A percentile compares a stretch with the other conserved stretches of the same genome.
These are phyloP conservation scores for Auxenochlorella pyrenoidosa DNA, from an alignment of 139 green algal species.

Conservation along the genomic window DNA sequence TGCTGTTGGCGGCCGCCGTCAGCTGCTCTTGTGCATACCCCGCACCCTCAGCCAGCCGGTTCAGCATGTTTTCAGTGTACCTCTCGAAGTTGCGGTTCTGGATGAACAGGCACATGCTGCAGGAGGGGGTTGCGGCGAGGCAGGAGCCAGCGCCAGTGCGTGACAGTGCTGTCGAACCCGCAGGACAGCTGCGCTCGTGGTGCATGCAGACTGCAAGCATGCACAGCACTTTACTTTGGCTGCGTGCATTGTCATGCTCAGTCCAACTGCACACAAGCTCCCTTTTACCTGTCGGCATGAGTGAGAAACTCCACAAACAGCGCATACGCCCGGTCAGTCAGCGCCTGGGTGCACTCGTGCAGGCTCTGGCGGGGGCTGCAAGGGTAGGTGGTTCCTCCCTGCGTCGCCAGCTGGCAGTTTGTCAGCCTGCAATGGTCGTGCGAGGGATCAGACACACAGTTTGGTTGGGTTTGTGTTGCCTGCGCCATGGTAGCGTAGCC, in stretches of 20 bases:
- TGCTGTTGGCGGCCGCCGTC: neutral
- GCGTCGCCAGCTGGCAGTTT: constrained; percentile 44
- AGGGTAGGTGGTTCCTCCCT: constrained; percentile 29
- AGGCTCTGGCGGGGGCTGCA: constrained; percentile 33
- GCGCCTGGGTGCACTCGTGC: constrained; percentile 27
- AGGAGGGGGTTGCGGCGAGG: neutral
- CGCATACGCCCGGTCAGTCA: constrained; percentile 36
- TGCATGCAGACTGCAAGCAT: too few relatives aligned
- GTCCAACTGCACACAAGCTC: too few relatives aligned
- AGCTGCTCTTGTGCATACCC: constrained; percentile 32
- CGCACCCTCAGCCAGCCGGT: constrained; percentile 42
- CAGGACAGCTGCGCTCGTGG: too few relatives aligned
- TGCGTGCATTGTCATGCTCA: neutral
- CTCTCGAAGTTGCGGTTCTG: constrained; percentile 63
- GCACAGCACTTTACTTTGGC: neutral
- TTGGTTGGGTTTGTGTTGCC: too few relatives aligned
- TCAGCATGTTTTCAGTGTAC: constrained; percentile 57
- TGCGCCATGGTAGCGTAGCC: too few relatives aligned
- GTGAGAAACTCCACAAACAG: constrained; percentile 53
- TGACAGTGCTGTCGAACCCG: too few relatives aligned
- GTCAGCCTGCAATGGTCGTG: neutral
- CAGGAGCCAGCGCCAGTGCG: too few relatives aligned
- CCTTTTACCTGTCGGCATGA: constrained; percentile 40
- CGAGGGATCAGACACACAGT: too few relatives aligned
- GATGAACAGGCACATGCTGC: constrained; percentile 59